Evolutionary conservation across 352 stramenopile species (phyloP).

Genomic region (Phytopythium cucurbitacearum): DNA sequence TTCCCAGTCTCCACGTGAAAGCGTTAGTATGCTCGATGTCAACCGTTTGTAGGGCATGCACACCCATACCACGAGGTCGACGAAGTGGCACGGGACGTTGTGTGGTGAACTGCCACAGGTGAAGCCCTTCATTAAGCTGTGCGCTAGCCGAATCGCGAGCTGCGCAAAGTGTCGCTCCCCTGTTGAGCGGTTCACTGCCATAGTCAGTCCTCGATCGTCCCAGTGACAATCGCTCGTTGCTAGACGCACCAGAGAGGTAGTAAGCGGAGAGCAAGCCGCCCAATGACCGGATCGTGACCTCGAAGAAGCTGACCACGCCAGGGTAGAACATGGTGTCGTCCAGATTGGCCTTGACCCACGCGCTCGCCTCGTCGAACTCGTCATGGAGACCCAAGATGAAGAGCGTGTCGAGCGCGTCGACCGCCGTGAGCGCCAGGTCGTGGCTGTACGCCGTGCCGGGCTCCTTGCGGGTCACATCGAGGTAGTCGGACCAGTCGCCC

Average conservation of each 20-base stretch:
- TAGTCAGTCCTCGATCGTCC: not conserved
- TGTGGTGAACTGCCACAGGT: constrained; percentile 15
- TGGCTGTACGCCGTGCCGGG: constrained; percentile 32
- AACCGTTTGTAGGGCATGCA: not conserved
- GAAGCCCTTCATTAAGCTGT: constrained; percentile 29
- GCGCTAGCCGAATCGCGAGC: constrained; percentile 29
- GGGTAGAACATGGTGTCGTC: constrained; percentile 23
- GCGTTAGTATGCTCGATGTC: not conserved
- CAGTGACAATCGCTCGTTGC: not conserved
- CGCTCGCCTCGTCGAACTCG: constrained; percentile 57
- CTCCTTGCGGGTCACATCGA: constrained; percentile 21
- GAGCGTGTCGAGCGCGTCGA: constrained; percentile 70
- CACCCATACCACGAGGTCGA: constrained; percentile 30
- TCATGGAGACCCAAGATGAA: constrained; percentile 56
- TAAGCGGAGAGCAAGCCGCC: constrained; percentile 53
- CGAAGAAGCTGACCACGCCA: constrained; percentile 50
- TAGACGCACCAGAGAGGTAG: constrained; percentile 32
- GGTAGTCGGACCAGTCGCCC: constrained; percentile 32
- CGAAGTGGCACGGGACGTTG: constrained; percentile 24
- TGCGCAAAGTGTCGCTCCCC: constrained; percentile 40
- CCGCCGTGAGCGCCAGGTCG: constrained; percentile 58
- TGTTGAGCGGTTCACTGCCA: constrained; percentile 2
- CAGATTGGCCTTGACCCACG: constrained; percentile 48
- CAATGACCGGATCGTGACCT: constrained; percentile 55
- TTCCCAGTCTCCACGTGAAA: constrained; percentile 9